Evolutionary conservation across 2,329 filamentous ascomycete species (phyloP).

Genomic region (Neopestalotiopsis clavispora): DNA sequence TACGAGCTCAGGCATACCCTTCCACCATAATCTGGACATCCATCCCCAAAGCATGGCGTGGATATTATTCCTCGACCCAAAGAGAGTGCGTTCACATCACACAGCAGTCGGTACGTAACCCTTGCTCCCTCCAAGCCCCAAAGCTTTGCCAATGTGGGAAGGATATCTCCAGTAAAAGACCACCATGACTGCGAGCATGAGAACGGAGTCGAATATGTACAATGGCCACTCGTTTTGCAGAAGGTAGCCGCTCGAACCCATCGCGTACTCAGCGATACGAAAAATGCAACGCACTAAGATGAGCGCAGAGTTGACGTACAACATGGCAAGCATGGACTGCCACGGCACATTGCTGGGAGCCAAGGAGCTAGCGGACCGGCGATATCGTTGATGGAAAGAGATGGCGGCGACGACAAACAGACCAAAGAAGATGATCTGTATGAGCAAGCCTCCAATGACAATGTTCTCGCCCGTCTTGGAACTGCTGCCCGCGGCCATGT

Average conservation of each 20-base stretch:
- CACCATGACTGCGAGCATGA: constrained; percentile 43
- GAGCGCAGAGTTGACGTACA: constrained; percentile 45
- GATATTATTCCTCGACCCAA: too few species aligned
- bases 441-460: constrained; percentile 59
- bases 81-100: too few species aligned
- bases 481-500: constrained; percentile 31
- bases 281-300: constrained; percentile 51
- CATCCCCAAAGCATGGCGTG: too few species aligned
- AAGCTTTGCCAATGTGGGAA: too few species aligned
- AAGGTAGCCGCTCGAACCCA: constrained; percentile 45
- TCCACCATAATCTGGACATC: too few species aligned
- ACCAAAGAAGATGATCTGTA: constrained; percentile 63
- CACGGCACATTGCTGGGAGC: background rate
- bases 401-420: constrained; percentile 56
- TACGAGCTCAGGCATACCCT: too few species aligned
- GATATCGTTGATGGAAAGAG: constrained; percentile 47
- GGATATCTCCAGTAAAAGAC: constrained; percentile 24
- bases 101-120: too few species aligned
- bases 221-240: constrained; percentile 45
- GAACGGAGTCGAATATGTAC: constrained; percentile 46
- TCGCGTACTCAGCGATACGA: constrained; percentile 47
- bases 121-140: too few species aligned
- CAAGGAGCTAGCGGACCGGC: constrained; percentile 3
- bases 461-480: constrained; percentile 51
- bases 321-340: constrained; percentile 36